Evolutionary conservation across 345 rosid species (phyloP).

Genomic region (Syzygium aqueum): DNA sequence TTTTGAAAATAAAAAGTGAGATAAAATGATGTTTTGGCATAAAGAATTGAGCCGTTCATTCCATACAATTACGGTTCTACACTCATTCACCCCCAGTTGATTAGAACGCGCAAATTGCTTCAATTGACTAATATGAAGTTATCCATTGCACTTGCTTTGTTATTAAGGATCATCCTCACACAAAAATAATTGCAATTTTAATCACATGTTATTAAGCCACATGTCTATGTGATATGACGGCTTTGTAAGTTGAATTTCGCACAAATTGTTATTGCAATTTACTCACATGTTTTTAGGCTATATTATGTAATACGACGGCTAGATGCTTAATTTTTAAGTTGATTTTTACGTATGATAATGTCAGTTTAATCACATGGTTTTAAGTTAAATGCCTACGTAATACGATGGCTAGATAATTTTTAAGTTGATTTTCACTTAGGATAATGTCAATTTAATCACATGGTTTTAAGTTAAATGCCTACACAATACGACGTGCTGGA

Average conservation of each 20-base stretch:
- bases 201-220: background rate
- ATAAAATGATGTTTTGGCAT: too few species aligned
- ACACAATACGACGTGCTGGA: background rate
- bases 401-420: background rate
- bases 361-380: background rate
- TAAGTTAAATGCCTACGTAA: background rate
- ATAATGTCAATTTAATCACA: background rate
- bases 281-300: background rate
- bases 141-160: background rate
- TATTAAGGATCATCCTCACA: background rate
- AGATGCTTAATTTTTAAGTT: background rate
- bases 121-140: background rate
- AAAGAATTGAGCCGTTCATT: too few species aligned
- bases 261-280: background rate
- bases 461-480: background rate
- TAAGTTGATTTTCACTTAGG: background rate
- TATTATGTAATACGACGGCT: background rate
- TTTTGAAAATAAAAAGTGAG: too few species aligned
- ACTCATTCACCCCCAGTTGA: background rate
- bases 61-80: background rate
- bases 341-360: background rate
- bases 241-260: background rate
- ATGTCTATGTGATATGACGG: background rate
- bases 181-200: background rate
- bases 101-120: background rate